Base-by-base conservation (phyloP, 768 basidiomycete species). In the Russula dissimulans region DNA sequence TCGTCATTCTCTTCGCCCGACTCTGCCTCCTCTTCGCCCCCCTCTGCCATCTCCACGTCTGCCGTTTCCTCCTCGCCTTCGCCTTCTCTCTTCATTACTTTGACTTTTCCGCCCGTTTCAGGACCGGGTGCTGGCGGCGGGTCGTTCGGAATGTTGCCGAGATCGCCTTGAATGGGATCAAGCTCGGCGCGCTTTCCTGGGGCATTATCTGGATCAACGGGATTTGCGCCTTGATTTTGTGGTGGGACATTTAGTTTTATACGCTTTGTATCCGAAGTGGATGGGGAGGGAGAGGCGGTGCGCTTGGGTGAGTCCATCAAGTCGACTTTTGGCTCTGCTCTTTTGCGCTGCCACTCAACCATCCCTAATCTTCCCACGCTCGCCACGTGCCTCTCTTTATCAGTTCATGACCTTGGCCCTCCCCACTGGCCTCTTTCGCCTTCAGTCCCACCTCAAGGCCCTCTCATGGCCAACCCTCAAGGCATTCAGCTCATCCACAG, bases 101-200 rank as follows among this genome's bases (percentile, higher is more conserved):
- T 71, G 50, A 74, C 71, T 11, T 67, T 64, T 12, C 68, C 67
- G 22, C 70, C 72, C 1, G 61, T 70, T 34, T 75, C 73, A 29
- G 71, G 69, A 3, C 68, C 64, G 43, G 69, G 64, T 32, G 68
- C 68, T 17, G 69, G 63, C n/a, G 67, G 67, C 26, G 71, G 68
- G 42, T 74, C 73, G 11, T 72, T 67, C 53, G 77, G 77, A 38
- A 94, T 74, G 74, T 94, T 95, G 41, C 80, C 87, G 65, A 94
- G 80, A 65, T 93, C 90, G 18, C 83, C 83, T 64, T 83, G 79
- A 60, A 94, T 78, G 50, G 92, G 92, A 67, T 93, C 91, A 59
- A 90, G 81, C 74, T 95, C 93, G 70, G 83, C 82, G 65, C 91
- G 88, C 75, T 94, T 95, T 65, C 93, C 93, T 0, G 81, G 79